A percentile compares a stretch with the other conserved stretches of the same genome.
phyloP scores from a whole-genome alignment of 2,329 filamentous ascomycete species.

The Monilinia aucupariae region DNA sequence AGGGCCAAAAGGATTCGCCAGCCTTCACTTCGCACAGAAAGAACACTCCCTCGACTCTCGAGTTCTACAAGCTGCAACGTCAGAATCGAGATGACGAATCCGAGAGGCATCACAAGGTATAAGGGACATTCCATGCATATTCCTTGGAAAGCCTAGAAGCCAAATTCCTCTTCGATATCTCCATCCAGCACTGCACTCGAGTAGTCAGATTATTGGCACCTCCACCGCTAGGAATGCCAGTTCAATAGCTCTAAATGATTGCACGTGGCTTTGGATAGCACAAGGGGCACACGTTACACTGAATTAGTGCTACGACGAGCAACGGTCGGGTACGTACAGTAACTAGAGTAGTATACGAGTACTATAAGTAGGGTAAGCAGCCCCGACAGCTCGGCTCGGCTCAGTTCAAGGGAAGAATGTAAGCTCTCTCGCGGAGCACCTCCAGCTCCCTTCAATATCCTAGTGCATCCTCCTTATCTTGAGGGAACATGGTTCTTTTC shows the following conservation, averaged over 20 bases:
- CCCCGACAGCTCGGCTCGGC: no score
- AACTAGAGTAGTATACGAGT: neutral
- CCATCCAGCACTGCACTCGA: no score
- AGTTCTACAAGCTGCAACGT: neutral
- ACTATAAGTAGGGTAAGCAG: neutral
- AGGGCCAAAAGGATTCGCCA: neutral
- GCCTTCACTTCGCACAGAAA: no score
- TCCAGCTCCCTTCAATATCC: neutral
- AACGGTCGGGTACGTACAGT: neutral
- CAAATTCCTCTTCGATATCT: neutral
- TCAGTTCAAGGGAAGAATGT: no score
- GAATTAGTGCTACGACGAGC: neutral
- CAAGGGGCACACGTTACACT: neutral
- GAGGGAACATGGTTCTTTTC: constrained; percentile 1
- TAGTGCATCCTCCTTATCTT: constrained; percentile 5
- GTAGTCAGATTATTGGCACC: no score
- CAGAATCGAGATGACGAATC: neutral
- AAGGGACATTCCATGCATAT: neutral
- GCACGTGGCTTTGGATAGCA: neutral
- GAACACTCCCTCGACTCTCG: neutral
- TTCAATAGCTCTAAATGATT: neutral
- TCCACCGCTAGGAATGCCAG: neutral
- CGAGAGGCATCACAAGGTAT: neutral
- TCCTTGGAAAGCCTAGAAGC: constrained; percentile 1
- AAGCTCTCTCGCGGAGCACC: neutral